A percentile compares a stretch with the other conserved stretches of the same genome.
Evolutionary conservation across 2,329 filamentous ascomycete genomes (phyloP).

Genomic region (Sporothrix variecibatus): DNA sequence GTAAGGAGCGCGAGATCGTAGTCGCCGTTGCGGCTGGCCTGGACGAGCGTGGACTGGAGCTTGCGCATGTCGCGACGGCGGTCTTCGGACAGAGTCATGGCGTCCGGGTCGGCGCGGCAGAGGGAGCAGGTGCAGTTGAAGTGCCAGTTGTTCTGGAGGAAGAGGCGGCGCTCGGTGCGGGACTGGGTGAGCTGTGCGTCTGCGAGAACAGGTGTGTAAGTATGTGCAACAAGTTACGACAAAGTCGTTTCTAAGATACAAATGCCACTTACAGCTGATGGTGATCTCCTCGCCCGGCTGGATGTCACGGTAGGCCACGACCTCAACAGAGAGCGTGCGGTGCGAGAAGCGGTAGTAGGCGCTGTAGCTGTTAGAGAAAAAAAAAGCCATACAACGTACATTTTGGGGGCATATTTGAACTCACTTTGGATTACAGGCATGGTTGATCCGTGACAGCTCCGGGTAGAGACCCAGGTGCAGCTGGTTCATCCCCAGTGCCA

Average conservation of each 20-base stretch:
- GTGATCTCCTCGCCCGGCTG: conserved; percentile 41
- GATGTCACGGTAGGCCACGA: conserved; percentile 41
- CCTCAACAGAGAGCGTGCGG: conserved; percentile 38
- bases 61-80: conserved; percentile 31
- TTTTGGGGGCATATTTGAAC: conserved; percentile 17
- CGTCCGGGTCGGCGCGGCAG: conserved; percentile 31
- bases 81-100: conserved; percentile 31
- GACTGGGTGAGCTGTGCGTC: conserved; percentile 28
- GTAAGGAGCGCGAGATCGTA: conserved; percentile 20
- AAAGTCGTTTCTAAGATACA: background rate
- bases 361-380: conserved; percentile 30
- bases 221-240: background rate
- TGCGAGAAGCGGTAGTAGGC: conserved; percentile 40
- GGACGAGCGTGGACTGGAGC: conserved; percentile 27
- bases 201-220: background rate
- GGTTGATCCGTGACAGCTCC: conserved; percentile 41
- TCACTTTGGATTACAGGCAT: conserved; percentile 43
- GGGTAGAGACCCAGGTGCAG: conserved; percentile 38
- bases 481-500: conserved; percentile 31
- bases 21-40: conserved; percentile 33
- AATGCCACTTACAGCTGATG: conserved; percentile 39
- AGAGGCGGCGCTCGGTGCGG: conserved; percentile 26
- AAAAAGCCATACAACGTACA: too few relatives aligned
- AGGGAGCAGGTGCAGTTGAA: conserved; percentile 36
- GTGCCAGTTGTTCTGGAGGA: conserved; percentile 32